Percentiles rank a stretch among this genome's conserved stretches.
Conservation (phyloP, 768 basidiomycete species). For the Boletales sp. region DNA sequence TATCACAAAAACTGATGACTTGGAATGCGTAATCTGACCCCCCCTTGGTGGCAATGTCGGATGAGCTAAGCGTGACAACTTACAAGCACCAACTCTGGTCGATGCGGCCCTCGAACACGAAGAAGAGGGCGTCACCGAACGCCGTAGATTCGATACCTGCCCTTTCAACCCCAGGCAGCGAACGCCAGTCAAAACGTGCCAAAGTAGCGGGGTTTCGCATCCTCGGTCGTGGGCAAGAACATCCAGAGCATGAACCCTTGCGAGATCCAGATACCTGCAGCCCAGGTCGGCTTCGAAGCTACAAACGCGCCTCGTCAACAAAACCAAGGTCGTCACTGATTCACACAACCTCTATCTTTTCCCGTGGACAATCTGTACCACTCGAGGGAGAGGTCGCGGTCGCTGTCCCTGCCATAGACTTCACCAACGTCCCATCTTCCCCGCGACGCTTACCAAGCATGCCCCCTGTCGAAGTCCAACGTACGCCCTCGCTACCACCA, state of each 20-base stretch:
- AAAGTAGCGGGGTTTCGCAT: conserved; percentile 21
- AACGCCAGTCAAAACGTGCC: conserved; percentile 24
- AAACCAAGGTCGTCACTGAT: conserved; percentile 17
- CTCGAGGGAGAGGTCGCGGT: conserved; percentile 9
- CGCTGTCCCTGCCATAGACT: conserved; percentile 15
- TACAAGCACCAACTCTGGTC: too few species aligned
- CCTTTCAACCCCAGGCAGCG: conserved; percentile 9
- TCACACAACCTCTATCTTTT: conserved; percentile 12
- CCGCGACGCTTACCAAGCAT: conserved; percentile 26
- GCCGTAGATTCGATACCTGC: conserved; percentile 6
- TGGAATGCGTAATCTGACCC: too few species aligned
- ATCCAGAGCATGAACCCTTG: conserved; percentile 16
- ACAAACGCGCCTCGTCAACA: conserved; percentile 21
- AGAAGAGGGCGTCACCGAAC: conserved; percentile 32
- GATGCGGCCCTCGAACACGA: conserved; percentile 10
- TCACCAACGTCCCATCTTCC: conserved; percentile 23
- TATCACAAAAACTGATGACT: too few species aligned
- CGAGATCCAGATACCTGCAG: conserved; percentile 13
- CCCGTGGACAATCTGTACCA: conserved; percentile 30
- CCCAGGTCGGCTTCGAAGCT: background rate
- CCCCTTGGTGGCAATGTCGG: too few species aligned
- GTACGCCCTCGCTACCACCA: conserved; percentile 25
- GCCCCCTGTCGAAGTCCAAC: conserved; percentile 16
- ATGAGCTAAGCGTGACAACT: too few species aligned
- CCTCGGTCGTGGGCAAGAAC: conserved; percentile 9